phyloP scores from a whole-genome alignment of 1,284 basidiomycete genomes.

The Apiotrichum sp. region DNA sequence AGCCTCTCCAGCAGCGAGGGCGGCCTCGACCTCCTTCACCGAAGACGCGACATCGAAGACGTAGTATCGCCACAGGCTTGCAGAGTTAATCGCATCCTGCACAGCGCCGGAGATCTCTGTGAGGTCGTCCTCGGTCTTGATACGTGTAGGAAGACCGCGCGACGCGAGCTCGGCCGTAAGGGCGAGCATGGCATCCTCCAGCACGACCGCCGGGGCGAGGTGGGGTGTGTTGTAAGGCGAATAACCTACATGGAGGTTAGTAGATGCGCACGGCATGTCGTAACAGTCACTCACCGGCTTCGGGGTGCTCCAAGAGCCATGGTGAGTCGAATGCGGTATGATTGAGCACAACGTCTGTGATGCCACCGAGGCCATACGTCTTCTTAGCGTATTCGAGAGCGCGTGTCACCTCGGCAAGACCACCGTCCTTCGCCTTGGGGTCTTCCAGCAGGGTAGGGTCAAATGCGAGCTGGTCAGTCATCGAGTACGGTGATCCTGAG shows the following conservation, averaged over 20 bases:
- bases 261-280: too few relatives aligned
- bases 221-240: conserved; percentile 85
- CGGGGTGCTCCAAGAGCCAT: conserved; percentile 88
- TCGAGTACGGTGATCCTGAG: conserved; percentile 85
- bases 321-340: conserved; percentile 88
- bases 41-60: conserved; percentile 62
- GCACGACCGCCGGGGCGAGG: conserved; percentile 74
- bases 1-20: conserved; percentile 51
- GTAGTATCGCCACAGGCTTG: conserved; percentile 87
- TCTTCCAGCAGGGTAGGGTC: conserved; percentile 65
- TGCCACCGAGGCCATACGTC: conserved; percentile 75
- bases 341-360: conserved; percentile 92
- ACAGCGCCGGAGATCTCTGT: conserved; percentile 62
- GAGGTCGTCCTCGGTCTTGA: conserved; percentile 60
- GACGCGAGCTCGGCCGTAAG: conserved; percentile 63
- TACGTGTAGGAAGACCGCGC: conserved; percentile 62
- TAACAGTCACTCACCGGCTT: conserved; percentile 66
- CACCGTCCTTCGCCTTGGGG: conserved; percentile 53
- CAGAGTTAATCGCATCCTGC: conserved; percentile 56
- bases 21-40: conserved; percentile 35
- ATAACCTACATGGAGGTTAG: too few relatives aligned
- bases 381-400: conserved; percentile 66
- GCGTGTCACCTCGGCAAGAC: conserved; percentile 48
- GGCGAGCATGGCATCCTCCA: conserved; percentile 75
- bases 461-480: conserved; percentile 75